Base-by-base conservation (phyloP, 1,284 basidiomycete species). In the Cutaneotrichosporon arboriforme region DNA sequence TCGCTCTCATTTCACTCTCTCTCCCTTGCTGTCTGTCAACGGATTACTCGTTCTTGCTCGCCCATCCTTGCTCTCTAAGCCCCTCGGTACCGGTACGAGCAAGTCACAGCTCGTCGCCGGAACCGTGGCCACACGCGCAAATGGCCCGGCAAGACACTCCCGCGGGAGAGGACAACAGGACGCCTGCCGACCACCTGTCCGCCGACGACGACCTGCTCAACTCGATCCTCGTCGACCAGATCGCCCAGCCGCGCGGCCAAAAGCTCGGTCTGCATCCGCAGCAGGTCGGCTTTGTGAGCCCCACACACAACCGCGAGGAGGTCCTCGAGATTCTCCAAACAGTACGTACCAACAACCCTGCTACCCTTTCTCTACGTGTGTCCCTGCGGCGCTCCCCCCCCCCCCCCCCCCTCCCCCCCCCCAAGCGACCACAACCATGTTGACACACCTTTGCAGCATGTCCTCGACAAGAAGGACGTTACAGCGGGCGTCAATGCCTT, bases 201-300 rank as follows among this genome's bases (percentile, higher is more conserved):
- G 61, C 61, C 10, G 72, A 76, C 52, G 74, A 76, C 55, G 74
- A 76, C 58, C 59, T 76, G 4, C 62, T 74, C 26, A 65, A 63
- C 2, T 73, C 66, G 59, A 65, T 76, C n/a, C 59, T 76, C 33
- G 66, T 76, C n/a, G 71, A 74, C 54, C 67, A 72, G 55, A 61
- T 72, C 2, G 71, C 67, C 4, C 64, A 63, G 50, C 20, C n/a
- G 13, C 22, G 21, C 12, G 67, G 68, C 23, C 67, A 63, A 14
- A 62, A 61, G 23, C 62, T 74, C 15, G 74, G 74, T 15, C 72
- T 74, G 12, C 72, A 73, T 47, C 72, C 72, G 12, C 71, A 74
- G 47, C 68, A 72, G 52, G 68, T 70, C 56, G 68, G 67, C 40
- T 74, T 70, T 47, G 65, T 70, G 18, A 67, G 70, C 3, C 69